Evolutionary conservation across 768 basidiomycete species (phyloP), one percentile per base, ranked within the genome.

Genomic region (Tricholoma saponaceum): DNA sequence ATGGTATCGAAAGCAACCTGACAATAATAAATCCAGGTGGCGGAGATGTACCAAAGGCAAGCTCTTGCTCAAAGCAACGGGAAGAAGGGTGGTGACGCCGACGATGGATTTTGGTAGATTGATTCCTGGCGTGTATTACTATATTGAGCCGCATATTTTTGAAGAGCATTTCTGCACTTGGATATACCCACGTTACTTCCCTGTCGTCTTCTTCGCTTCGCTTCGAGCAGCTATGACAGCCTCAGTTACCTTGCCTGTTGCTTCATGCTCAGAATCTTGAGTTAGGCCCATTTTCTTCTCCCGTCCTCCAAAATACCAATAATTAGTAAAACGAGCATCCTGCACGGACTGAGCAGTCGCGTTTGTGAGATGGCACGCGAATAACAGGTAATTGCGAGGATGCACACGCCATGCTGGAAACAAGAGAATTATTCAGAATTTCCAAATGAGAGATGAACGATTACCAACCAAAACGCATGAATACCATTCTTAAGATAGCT

Each of bases 331-430:
- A 28, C 96, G 87, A 12, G 76, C 79, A 16, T 89, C 90, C 71
- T 99, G 94, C 28, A 92, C 66, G 5, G 82, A 71, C 71, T 99
- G 96, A 0, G 95, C 92, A 20, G 90, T 80, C 2, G 87, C 84
- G 69, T 99, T 99, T 53, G 95, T 97, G 14, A 83, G 76, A 73
- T 99, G 96, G 70, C 95, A 98, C 3, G 87, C 94, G 74, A 98
- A 92, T 49, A 98, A 80, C 57, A 98, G 81, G 76, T 98, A 97
- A 72, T 98, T 98, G 63, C 96, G 87, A 7, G 96, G 96, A 63
- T 95, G 86, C 41, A 98, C 95, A 59, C 84, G 83, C 95, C 95
- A 98, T 56, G 95, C 95, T 95, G 62, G 10, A 54, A 39, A 55
- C 37, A 25, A 33, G 47, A 30, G 25, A 25, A 39, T n/a, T 55